Evolutionary conservation across 805 yeast species (phyloP), one percentile per base, ranked within the genome.

Genomic region (Candida saitoana): DNA sequence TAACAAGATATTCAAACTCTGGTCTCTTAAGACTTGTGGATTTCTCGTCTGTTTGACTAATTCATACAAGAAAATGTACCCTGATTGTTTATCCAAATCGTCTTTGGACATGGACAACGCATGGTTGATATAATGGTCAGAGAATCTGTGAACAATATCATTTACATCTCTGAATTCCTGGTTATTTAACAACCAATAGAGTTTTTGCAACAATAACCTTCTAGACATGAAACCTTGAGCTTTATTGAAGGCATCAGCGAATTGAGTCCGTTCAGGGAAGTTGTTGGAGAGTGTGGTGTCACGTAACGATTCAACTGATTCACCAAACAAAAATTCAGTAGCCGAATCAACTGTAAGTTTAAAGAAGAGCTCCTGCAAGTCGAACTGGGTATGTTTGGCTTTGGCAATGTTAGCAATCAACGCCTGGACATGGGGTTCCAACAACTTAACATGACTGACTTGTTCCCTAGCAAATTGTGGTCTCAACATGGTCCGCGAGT

Each of bases 321-420:
- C 68, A 18, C 74, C 74, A 52, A 69, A 65, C 40, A 69, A 57
- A 48, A 69, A 67, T 50, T 69, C 73, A 15, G 71, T 57, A 6
- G 73, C 62, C 19, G 70, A 59, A 48, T 69, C 74, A 42, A 69
- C 56, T 11, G 73, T 67, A 17, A 66, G 55, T 37, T 49, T 54
- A 48, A 57, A 63, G 47, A 65, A 62, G 27, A 57, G 55, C 14
- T 61, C 63, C 45, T 65, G 70, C 27, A 65, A 40, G 44, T 65
- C 69, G 47, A 65, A 55, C 6, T 51, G 43, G 17, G 45, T 19
- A 18, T 43, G 17, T 16, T 55, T 44, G 16, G 45, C 36, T 18
- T 42, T 46, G 18, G 35, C 41, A 29, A 62, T 49, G 35, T 59
- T 64, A 41, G 55, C 51, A 19, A 54, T 57, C 27, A 65, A 52